Evolutionary conservation across 345 rosid genomes (phyloP).

Genomic region (Eucalyptus erythrocorys): DNA sequence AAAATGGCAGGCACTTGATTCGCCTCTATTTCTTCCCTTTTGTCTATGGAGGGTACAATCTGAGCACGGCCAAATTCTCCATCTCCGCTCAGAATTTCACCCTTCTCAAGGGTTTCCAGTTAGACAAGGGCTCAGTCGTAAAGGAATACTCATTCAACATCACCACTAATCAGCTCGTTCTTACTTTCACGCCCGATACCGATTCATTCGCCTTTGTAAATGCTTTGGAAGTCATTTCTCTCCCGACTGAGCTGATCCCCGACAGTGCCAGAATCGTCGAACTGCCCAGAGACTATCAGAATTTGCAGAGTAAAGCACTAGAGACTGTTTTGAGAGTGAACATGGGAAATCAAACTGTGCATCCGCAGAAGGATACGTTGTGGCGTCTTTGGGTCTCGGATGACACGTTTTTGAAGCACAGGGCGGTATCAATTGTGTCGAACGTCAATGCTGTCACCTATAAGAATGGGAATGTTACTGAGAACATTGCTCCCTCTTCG

Average conservation of each 20-base stretch:
- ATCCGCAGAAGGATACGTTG: conserved; percentile 36
- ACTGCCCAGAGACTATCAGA: background rate
- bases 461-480: conserved; percentile 14
- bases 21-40: conserved; percentile 75
- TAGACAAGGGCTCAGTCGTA: conserved; percentile 5
- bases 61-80: conserved; percentile 54
- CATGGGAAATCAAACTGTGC: conserved; percentile 62
- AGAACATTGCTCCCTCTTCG: conserved; percentile 38
- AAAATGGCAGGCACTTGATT: conserved; percentile 48
- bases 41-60: conserved; percentile 10
- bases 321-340: conserved; percentile 78
- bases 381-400: conserved; percentile 82
- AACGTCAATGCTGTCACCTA: conserved; percentile 38
- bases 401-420: conserved; percentile 21
- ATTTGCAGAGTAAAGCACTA: conserved; percentile 25
- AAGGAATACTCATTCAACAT: conserved; percentile 56
- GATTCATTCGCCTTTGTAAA: conserved; percentile 58
- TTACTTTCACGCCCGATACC: conserved; percentile 32
- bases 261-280: conserved; percentile 15
- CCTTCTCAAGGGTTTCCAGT: conserved; percentile 37
- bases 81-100: conserved; percentile 57
- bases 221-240: conserved; percentile 61
- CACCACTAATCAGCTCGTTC: conserved; percentile 20
- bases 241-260: conserved; percentile 53
- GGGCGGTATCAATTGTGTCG: background rate